Conservation (phyloP, 1,139 yeast species). For the Debaryomyces fabryi region DNA sequence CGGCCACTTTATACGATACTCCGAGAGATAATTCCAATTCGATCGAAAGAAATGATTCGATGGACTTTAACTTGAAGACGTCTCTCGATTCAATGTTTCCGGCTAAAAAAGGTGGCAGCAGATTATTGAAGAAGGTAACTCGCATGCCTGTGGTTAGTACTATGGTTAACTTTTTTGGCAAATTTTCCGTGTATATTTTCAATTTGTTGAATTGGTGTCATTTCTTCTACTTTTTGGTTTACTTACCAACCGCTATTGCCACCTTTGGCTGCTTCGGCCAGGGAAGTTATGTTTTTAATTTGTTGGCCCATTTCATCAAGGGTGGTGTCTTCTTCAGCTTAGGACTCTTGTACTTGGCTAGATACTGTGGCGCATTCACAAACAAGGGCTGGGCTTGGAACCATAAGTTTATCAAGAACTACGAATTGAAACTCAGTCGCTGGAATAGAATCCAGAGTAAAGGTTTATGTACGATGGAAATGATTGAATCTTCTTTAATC, state of each 20-base stretch:
- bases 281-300: constrained; percentile 67
- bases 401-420: constrained; percentile 43
- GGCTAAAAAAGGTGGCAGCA: background rate
- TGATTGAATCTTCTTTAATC: constrained; percentile 75
- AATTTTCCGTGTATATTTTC: constrained; percentile 35
- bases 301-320: constrained; percentile 93
- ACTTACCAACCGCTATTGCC: constrained; percentile 75
- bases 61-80: constrained; percentile 21
- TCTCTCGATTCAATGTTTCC: constrained; percentile 19
- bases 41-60: constrained; percentile 10
- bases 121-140: constrained; percentile 3
- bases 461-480: constrained; percentile 79
- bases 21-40: constrained; percentile 14
- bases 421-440: constrained; percentile 13
- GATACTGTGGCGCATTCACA: constrained; percentile 82
- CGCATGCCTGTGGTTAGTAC: background rate
- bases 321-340: constrained; percentile 85
- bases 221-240: constrained; percentile 59
- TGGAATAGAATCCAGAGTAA: constrained; percentile 47
- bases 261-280: constrained; percentile 72
- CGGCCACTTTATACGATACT: constrained; percentile 43
- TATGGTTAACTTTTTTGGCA: constrained; percentile 12
- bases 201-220: constrained; percentile 65
- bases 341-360: constrained; percentile 76
- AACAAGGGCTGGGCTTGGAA: constrained; percentile 94